These are phyloP conservation scores for Triticum turgidum DNA, from an alignment of 176 grass and related monocot genomes.

Conservation along the genomic window DNA sequence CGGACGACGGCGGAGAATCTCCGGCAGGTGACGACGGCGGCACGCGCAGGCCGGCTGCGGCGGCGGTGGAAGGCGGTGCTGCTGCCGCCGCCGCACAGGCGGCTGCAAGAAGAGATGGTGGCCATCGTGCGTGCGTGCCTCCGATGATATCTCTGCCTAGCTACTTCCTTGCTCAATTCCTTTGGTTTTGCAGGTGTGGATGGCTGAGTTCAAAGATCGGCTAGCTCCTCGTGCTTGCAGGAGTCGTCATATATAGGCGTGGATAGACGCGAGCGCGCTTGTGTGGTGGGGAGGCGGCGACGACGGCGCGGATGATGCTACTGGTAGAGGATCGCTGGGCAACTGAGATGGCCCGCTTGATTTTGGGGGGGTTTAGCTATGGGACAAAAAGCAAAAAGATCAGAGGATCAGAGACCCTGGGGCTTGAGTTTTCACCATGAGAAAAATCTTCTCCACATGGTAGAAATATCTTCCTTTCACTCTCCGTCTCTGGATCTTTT, in stretches of 20 bases:
- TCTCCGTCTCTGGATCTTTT: background rate
- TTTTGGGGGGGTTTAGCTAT: background rate
- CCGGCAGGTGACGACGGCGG: slow-evolving; percentile 14
- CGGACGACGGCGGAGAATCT: slow-evolving; percentile 13
- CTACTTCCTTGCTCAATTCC: background rate
- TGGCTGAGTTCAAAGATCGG: background rate
- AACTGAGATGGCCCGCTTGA: background rate
- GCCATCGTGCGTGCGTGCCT: slow-evolving; percentile 7
- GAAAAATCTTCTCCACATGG: slow-evolving; percentile 12
- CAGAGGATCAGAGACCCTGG: background rate
- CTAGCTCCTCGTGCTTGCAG: background rate
- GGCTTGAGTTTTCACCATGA: background rate
- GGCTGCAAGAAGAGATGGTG: slow-evolving; percentile 50
- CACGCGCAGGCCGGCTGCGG: background rate
- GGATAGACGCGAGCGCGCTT: slow-evolving; percentile 2
- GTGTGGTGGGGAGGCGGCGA: slow-evolving; percentile 46
- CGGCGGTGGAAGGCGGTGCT: slow-evolving; percentile 18
- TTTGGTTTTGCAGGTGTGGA: background rate
- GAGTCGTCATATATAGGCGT: slow-evolving; percentile 16
- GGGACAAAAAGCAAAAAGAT: background rate
- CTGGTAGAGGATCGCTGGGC: background rate
- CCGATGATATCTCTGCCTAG: background rate
- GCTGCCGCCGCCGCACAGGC: slow-evolving; percentile 30
- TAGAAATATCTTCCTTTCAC: background rate
- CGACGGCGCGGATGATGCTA: slow-evolving; percentile 27